Percentiles rank a stretch among this genome's conserved stretches.
These are phyloP conservation scores for Leishmania major DNA, from an alignment of 208 protist species.

Conservation along the genomic window DNA sequence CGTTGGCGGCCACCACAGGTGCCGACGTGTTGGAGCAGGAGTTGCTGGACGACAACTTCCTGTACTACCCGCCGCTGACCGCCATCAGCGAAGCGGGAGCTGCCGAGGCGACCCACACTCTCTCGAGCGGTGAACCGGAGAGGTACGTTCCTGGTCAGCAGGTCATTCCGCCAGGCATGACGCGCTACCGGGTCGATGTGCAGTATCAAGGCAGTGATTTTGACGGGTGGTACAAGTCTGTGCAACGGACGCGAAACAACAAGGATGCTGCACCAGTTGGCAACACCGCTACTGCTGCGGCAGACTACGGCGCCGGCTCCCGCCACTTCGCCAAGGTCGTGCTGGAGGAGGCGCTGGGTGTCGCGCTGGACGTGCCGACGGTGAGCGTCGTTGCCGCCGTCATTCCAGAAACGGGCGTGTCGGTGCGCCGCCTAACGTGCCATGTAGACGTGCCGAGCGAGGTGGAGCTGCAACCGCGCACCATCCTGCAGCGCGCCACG, in stretches of 20 bases:
- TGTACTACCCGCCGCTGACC: conserved; percentile 58
- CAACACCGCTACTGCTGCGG: not conserved
- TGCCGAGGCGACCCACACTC: conserved; percentile 4
- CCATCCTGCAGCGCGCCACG: conserved; percentile 85
- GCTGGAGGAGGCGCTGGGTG: conserved; percentile 82
- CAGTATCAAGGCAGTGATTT: conserved; percentile 90
- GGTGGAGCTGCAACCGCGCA: conserved; percentile 82
- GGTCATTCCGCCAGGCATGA: conserved; percentile 75
- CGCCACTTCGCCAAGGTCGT: conserved; percentile 51
- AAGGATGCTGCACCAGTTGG: not conserved
- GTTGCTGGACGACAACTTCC: conserved; percentile 78
- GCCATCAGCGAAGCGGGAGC: not conserved
- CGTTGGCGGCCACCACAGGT: not conserved
- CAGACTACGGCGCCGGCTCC: conserved; percentile 26
- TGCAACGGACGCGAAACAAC: conserved; percentile 20
- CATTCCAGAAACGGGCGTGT: conserved; percentile 82
- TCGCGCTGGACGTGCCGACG: conserved; percentile 68
- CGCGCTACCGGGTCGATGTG: conserved; percentile 89
- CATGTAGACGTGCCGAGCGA: conserved; percentile 84
- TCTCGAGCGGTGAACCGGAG: conserved; percentile 8
- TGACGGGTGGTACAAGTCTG: conserved; percentile 87
- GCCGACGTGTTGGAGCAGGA: conserved; percentile 66
- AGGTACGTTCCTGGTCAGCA: conserved; percentile 85
- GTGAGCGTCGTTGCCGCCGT: conserved; percentile 65
- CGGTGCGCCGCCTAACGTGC: conserved; percentile 78